Conservation (phyloP, 2,329 filamentous ascomycete species). For the Aspergillus pseudoviridinutans region DNA sequence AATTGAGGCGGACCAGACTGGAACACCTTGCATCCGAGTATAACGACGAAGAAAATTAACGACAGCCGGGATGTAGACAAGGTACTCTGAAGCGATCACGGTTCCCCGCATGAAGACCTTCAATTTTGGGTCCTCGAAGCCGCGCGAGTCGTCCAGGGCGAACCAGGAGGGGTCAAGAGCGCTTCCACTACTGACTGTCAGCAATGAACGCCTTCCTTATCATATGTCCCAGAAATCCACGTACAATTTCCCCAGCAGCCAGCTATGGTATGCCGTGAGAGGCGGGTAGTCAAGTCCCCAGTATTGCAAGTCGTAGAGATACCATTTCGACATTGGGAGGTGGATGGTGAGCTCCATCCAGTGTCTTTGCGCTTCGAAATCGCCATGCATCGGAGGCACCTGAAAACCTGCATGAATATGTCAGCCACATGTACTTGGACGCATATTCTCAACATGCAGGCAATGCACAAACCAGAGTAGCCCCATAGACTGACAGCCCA, state of each 20-base stretch:
- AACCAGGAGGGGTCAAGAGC: conserved; percentile 84
- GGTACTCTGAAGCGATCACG: conserved; percentile 84
- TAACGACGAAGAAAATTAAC: conserved; percentile 83
- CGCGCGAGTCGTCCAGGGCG: conserved; percentile 74
- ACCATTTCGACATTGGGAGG: conserved; percentile 90
- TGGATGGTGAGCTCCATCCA: conserved; percentile 98
- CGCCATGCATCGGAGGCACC: conserved; percentile 85
- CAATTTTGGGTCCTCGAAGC: conserved; percentile 69
- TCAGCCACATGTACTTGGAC: conserved; percentile 7
- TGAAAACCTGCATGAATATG: conserved; percentile 57
- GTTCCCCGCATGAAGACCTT: conserved; percentile 97
- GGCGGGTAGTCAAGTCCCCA: conserved; percentile 98
- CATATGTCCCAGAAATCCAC: conserved; percentile 22
- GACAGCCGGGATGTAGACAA: conserved; percentile 80
- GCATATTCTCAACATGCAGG: neutral
- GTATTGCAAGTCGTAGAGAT: conserved; percentile 93
- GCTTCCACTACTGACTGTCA: conserved; percentile 54
- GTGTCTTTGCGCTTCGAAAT: conserved; percentile 96
- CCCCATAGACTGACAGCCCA: conserved; percentile 93
- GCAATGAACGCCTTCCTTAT: conserved; percentile 1
- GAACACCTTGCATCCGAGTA: conserved; percentile 69
- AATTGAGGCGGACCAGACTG: conserved; percentile 76
- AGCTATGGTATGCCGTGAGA: conserved; percentile 96
- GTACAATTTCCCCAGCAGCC: conserved; percentile 80
- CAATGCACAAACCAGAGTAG: conserved; percentile 68